Percentiles rank a stretch among this genome's conserved stretches.
phyloP scores from a whole-genome alignment of 257 asterid genomes.

The Prunella vulgaris region DNA sequence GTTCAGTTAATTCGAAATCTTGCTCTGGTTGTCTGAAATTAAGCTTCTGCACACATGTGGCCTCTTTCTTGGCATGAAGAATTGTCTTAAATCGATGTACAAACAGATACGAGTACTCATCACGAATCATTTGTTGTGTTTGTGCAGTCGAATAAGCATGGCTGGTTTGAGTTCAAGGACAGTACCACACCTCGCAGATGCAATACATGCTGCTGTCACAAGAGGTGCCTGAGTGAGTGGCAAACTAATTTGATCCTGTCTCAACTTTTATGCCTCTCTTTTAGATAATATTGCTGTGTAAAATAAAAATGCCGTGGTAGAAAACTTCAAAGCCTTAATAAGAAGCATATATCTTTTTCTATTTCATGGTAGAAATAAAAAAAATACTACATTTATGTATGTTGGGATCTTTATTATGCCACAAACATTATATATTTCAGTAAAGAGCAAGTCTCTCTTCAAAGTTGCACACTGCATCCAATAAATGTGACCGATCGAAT shows the following conservation, averaged over 20 bases:
- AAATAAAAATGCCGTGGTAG: constrained; percentile 13
- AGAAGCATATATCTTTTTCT: background rate
- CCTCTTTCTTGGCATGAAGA: background rate
- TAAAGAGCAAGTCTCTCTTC: too few relatives aligned
- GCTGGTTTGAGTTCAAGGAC: constrained; percentile 93
- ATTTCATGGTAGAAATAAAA: background rate
- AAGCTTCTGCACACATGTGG: background rate
- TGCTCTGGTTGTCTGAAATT: background rate
- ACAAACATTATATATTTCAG: too few relatives aligned
- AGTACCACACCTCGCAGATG: constrained; percentile 93
- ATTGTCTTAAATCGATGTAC: background rate
- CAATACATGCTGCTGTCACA: constrained; percentile 90
- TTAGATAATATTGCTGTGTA: background rate
- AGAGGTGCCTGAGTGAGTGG: constrained; percentile 26
- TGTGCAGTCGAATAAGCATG: constrained; percentile 88
- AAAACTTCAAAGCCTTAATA: background rate
- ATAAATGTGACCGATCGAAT: too few relatives aligned
- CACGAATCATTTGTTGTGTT: background rate
- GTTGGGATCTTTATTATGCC: background rate
- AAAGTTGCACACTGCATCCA: too few relatives aligned
- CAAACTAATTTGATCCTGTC: background rate
- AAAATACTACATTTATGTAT: background rate
- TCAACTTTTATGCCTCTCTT: background rate
- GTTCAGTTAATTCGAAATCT: background rate
- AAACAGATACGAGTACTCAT: background rate